Conservation (phyloP, 768 basidiomycete species). For the Tremella mesenterica region DNA sequence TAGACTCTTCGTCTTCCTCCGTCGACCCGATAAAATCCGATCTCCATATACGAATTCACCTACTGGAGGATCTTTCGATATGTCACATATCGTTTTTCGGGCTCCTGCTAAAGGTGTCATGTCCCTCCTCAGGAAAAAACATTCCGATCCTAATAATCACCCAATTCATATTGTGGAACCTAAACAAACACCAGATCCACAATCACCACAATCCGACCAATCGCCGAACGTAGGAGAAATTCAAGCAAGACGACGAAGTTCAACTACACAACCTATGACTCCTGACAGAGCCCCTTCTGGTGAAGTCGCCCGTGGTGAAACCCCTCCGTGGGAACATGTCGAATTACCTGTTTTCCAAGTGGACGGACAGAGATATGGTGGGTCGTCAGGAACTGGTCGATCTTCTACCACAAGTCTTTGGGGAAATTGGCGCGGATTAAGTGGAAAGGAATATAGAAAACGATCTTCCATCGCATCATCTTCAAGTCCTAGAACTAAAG, state of each 20-base stretch:
- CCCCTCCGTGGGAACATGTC: slow-evolving; percentile 43
- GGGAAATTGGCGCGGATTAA: slow-evolving; percentile 29
- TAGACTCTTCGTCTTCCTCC: slow-evolving; percentile 44
- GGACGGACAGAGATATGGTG: slow-evolving; percentile 36
- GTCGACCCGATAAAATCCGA: slow-evolving; percentile 44
- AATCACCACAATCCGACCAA: neutral
- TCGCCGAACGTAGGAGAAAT: neutral
- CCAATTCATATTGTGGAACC: neutral
- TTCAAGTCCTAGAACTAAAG: neutral
- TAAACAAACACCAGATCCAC: neutral
- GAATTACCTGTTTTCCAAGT: slow-evolving; percentile 42
- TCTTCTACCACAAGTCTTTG: slow-evolving; percentile 6
- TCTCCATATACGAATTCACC: slow-evolving; percentile 24
- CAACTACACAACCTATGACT: too few relatives aligned
- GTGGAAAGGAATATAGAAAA: slow-evolving; percentile 11
- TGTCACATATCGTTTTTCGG: neutral
- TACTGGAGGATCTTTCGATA: slow-evolving; percentile 6
- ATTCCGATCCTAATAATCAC: neutral
- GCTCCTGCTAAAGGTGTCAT: neutral
- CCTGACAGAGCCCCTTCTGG: neutral
- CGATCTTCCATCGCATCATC: slow-evolving; percentile 10
- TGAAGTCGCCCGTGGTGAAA: slow-evolving; percentile 13
- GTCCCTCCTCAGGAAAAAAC: neutral
- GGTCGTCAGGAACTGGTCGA: slow-evolving; percentile 1
- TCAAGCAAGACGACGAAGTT: neutral